These are phyloP conservation scores for Wickerhamiella slavikovae DNA, from an alignment of 805 yeast genomes.

Conservation along the genomic window DNA sequence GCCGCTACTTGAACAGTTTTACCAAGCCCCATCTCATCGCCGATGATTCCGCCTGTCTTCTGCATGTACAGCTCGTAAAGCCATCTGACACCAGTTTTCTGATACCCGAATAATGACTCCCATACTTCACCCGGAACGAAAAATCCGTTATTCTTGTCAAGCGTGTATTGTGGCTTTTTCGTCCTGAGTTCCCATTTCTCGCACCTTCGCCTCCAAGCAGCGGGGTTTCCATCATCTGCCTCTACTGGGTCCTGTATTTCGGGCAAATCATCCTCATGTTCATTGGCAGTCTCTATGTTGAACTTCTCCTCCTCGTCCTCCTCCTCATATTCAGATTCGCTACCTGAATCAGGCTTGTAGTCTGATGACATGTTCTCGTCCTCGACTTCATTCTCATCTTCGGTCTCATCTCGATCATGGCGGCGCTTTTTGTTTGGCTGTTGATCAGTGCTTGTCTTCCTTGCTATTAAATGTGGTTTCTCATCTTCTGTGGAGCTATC, in stretches of 20 bases:
- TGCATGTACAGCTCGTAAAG: conserved; percentile 83
- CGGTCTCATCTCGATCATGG: no score
- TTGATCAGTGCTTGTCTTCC: not conserved
- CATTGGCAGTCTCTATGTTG: not conserved
- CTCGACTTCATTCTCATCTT: conserved; percentile 2
- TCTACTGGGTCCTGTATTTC: not conserved
- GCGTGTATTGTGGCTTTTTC: conserved; percentile 51
- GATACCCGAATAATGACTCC: conserved; percentile 75
- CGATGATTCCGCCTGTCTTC: conserved; percentile 82
- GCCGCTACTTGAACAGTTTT: conserved; percentile 87
- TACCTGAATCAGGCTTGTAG: not conserved
- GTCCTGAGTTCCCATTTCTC: conserved; percentile 14
- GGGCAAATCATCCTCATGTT: not conserved
- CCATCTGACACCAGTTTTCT: conserved; percentile 95
- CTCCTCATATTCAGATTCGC: not conserved
- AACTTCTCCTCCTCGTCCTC: not conserved
- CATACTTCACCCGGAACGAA: conserved; percentile 80
- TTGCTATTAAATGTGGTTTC: no score
- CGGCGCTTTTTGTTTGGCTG: no score
- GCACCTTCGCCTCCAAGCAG: not conserved
- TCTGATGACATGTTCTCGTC: not conserved
- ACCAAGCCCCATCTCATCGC: conserved; percentile 97
- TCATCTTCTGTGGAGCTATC: no score
- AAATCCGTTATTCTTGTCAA: conserved; percentile 36
- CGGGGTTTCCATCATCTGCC: not conserved